A percentile compares a stretch with the other conserved stretches of the same genome.
Conservation (phyloP, 371 early-diverging fungal genomes). For the Cladochytrium tenue region DNA sequence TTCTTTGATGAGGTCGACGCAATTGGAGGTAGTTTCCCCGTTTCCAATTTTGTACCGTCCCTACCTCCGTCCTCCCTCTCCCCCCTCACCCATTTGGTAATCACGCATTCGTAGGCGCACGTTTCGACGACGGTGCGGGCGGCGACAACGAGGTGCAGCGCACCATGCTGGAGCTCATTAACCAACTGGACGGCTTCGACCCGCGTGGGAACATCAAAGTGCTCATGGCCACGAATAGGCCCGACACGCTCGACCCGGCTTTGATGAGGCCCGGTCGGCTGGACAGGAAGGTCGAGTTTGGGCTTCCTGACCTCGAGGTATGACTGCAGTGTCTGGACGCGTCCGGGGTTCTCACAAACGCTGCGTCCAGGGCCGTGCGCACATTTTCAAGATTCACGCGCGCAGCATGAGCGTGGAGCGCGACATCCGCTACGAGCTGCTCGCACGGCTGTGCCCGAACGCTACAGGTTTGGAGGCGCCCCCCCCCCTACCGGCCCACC, state of each 20-base stretch:
- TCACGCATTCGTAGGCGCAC: too few relatives aligned
- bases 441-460: constrained; percentile 98
- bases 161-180: constrained; percentile 99
- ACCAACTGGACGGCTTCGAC: constrained; percentile 99
- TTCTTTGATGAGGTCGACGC: constrained; percentile 99
- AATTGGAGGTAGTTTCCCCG: constrained; percentile 78
- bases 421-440: constrained; percentile 97
- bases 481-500: constrained; percentile 12
- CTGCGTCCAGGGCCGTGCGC: constrained; percentile 80
- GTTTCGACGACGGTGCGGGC: constrained; percentile 96
- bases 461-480: constrained; percentile 75
- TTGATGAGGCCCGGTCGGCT: constrained; percentile 98
- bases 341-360: neutral
- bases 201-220: constrained; percentile 99
- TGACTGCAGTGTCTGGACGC: neutral
- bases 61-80: too few relatives aligned
- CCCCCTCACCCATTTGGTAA: too few relatives aligned
- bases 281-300: constrained; percentile 99
- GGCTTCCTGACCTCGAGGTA: constrained; percentile 88
- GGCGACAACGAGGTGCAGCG: constrained; percentile 99
- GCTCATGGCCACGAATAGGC: constrained; percentile 98
- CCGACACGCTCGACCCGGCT: constrained; percentile 99
- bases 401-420: constrained; percentile 98
- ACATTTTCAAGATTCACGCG: constrained; percentile 99
- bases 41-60: neutral